Evolutionary conservation across 176 grass and related monocot species (phyloP).

Genomic region (Bothriochloa decipiens): DNA sequence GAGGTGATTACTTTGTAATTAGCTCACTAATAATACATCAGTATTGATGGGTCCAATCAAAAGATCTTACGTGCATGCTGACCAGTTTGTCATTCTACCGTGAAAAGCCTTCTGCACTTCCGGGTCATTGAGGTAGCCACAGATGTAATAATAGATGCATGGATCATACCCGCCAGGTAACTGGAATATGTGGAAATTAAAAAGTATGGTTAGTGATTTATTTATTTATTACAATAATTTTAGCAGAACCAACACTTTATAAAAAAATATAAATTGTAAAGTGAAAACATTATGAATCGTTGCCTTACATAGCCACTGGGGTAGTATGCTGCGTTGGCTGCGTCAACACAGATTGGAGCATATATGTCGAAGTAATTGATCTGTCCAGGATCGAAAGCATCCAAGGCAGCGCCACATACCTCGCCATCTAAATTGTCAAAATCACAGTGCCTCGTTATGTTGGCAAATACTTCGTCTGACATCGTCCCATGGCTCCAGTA

Average conservation of each 20-base stretch:
- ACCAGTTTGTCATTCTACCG: not conserved
- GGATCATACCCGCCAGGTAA: slow-evolving; percentile 50
- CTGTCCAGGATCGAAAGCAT: not conserved
- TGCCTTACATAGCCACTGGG: slow-evolving; percentile 36
- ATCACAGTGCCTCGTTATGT: slow-evolving; percentile 47
- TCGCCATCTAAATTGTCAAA: not conserved
- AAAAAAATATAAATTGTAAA: not conserved
- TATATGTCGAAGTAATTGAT: slow-evolving; percentile 49
- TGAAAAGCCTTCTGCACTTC: too few relatives aligned
- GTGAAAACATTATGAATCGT: not conserved
- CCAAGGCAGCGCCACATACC: not conserved
- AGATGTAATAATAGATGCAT: slow-evolving; percentile 2
- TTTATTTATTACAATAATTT: not conserved
- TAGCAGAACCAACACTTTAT: not conserved
- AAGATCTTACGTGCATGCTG: too few relatives aligned
- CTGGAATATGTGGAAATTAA: slow-evolving; percentile 23
- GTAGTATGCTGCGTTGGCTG: slow-evolving; percentile 14
- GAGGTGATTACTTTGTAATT: too few relatives aligned
- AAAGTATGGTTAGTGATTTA: not conserved
- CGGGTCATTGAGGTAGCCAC: too few relatives aligned
- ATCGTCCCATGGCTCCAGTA: slow-evolving; percentile 50
- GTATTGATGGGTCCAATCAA: too few relatives aligned
- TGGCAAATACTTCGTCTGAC: slow-evolving; percentile 35
- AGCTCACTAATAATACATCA: too few relatives aligned
- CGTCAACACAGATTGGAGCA: slow-evolving; percentile 34